Conservation (phyloP, 2,329 filamentous ascomycete genomes). For the Parascedosporium putredinis region DNA sequence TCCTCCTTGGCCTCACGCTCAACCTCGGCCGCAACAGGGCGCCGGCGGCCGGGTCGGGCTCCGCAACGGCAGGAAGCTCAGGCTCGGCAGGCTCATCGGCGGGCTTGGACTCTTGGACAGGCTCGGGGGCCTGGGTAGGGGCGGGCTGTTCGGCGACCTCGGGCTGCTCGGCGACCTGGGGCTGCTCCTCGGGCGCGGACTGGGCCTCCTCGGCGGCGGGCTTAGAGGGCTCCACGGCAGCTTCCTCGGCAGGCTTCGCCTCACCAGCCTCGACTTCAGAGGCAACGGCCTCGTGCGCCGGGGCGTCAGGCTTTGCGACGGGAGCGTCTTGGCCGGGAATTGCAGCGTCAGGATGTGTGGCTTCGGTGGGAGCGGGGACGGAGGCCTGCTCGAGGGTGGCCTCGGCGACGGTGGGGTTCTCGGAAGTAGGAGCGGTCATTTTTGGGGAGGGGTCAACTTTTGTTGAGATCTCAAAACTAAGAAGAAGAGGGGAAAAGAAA, state of each 20-base stretch:
- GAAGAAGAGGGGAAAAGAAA: not conserved
- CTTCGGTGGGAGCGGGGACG: not conserved
- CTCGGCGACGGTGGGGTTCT: not conserved
- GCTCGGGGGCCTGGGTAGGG: not conserved
- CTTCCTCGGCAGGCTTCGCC: not conserved
- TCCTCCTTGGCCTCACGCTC: not conserved
- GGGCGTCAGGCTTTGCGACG: not conserved
- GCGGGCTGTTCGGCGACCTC: conserved; percentile 9
- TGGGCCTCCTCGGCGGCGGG: conserved; percentile 5
- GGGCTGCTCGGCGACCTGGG: conserved; percentile 8
- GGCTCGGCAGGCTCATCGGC: not conserved
- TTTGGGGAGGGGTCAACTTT: not conserved
- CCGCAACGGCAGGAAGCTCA: not conserved
- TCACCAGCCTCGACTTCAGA: not conserved
- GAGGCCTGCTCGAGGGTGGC: conserved; percentile 1
- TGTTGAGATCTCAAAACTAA: not conserved
- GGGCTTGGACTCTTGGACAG: not conserved
- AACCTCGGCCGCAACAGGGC: not conserved
- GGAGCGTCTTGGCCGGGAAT: not conserved
- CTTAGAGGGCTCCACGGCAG: not conserved
- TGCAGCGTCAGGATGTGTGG: not conserved
- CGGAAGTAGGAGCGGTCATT: conserved; percentile 3
- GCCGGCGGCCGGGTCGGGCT: not conserved
- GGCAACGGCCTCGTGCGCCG: not conserved
- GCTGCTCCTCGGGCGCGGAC: not conserved